Evolutionary conservation across 2,329 filamentous ascomycete species (phyloP), one percentile per base, ranked within the genome.

Genomic region (Aspergillus costaricaensis): DNA sequence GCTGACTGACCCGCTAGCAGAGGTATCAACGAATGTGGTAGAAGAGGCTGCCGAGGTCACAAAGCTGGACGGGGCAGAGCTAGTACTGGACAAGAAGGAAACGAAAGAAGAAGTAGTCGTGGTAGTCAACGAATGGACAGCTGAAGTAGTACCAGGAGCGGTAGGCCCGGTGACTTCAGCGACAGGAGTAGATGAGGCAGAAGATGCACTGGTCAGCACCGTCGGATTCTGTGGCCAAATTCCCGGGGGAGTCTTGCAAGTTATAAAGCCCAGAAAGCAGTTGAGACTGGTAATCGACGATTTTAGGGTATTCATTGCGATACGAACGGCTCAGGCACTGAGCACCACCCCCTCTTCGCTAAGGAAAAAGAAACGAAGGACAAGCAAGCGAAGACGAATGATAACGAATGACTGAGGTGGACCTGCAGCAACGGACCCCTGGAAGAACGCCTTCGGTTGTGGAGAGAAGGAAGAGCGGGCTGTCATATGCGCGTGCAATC

Each of bases 191-290:
- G 47, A 36, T 12, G 55, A 27, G 25, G 44, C 47, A 23, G 43
- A 15, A 27, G 53, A 57, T 23, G 59, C 39, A 10, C 32, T 36
- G 27, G 65, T 56, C 41, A 71, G 66, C 27, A 73, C 65, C 48
- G 65, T 65, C 36, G 70, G 70, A 5, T 52, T 62, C n/a, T 52
- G 48, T 36, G 70, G 67, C 69, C 67, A 73, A 57, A 68, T 65
- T 47, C 71, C 71, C 2, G 69, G 70, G 65, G 62, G 62, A 52
- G 71, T 70, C 57, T 64, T 64, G 65, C 71, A 74, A 23, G 66
- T 72, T 73, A 73, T 70, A 69, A 74, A 59, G 38, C 69, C 72
- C 50, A 68, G 70, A 66, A 66, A 74, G 55, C 70, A 72, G 25
- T 63, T 67, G 25, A 67, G 39, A 57, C 68, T 60, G 19, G 70